These are phyloP conservation scores for Candida gigantensis DNA, from an alignment of 1,139 yeast species.

Conservation along the genomic window DNA sequence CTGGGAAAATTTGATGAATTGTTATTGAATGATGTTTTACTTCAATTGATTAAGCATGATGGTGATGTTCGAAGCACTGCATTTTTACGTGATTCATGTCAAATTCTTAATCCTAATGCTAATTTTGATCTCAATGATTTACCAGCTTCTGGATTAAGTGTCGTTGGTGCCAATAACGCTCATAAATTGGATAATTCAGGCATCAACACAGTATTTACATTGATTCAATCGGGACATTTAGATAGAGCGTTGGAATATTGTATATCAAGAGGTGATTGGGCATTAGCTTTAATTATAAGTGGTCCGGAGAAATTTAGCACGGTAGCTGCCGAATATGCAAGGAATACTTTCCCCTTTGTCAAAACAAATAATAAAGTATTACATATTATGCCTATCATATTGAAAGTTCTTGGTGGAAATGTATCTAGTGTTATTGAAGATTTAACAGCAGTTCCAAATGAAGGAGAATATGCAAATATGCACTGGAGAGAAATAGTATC, in stretches of 20 bases:
- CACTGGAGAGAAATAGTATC: constrained; percentile 57
- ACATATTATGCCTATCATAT: constrained; percentile 60
- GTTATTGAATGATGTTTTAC: constrained; percentile 32
- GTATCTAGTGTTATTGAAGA: constrained; percentile 54
- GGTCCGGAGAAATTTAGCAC: constrained; percentile 64
- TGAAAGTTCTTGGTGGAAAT: constrained; percentile 68
- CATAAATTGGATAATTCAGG: constrained; percentile 40
- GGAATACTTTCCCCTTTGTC: constrained; percentile 38
- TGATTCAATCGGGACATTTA: constrained; percentile 63
- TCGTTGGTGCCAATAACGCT: constrained; percentile 31
- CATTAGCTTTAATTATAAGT: constrained; percentile 68
- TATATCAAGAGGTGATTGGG: constrained; percentile 69
- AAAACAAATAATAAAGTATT: constrained; percentile 45
- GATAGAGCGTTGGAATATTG: constrained; percentile 67
- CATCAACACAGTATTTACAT: constrained; percentile 32
- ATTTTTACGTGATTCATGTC: constrained; percentile 28
- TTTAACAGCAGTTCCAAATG: constrained; percentile 39
- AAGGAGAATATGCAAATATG: constrained; percentile 49
- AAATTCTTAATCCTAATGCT: constrained; percentile 36
- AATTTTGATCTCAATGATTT: constrained; percentile 23
- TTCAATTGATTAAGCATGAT: constrained; percentile 27
- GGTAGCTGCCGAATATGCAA: constrained; percentile 50
- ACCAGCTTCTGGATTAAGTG: constrained; percentile 13
- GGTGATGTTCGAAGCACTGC: constrained; percentile 31
- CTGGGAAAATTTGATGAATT: constrained; percentile 24